phyloP scores from a whole-genome alignment of 345 rosid species.

The Salix exigua region DNA sequence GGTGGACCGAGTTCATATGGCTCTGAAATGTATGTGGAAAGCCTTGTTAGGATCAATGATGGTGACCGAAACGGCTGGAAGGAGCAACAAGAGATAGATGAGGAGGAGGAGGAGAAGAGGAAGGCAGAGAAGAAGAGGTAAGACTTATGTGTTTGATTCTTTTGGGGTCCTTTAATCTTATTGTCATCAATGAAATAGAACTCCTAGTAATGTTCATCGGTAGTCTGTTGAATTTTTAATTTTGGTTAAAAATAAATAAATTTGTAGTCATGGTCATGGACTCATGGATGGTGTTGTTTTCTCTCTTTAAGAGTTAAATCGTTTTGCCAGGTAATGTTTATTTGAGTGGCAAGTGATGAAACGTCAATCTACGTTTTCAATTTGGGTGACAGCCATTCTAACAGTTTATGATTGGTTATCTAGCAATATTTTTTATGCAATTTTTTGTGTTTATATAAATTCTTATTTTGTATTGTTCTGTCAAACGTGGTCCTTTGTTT shows the following conservation, averaged over 20 bases:
- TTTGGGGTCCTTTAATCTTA: too few relatives aligned
- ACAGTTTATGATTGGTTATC: neutral
- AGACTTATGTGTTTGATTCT: neutral
- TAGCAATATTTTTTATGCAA: too few relatives aligned
- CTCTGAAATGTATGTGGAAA: conserved; percentile 39
- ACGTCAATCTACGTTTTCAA: neutral
- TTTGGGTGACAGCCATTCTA: neutral
- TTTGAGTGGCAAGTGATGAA: neutral
- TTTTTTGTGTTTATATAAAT: neutral
- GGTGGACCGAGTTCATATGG: conserved; percentile 34
- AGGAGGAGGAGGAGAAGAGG: conserved; percentile 8
- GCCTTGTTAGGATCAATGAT: conserved; percentile 41
- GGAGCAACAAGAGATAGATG: conserved; percentile 19
- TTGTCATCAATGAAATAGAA: too few relatives aligned
- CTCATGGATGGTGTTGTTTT: neutral
- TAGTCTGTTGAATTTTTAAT: too few relatives aligned
- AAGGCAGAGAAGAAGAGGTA: conserved; percentile 34
- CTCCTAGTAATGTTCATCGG: neutral
- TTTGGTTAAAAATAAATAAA: too few relatives aligned
- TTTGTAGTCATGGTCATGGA: neutral
- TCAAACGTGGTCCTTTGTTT: neutral
- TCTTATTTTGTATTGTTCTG: too few relatives aligned
- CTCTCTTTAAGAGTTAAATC: neutral
- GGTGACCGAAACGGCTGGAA: neutral
- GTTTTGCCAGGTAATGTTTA: neutral